phyloP scores from a whole-genome alignment of 2,329 filamentous ascomycete genomes.

The Periconia macrospinosa region DNA sequence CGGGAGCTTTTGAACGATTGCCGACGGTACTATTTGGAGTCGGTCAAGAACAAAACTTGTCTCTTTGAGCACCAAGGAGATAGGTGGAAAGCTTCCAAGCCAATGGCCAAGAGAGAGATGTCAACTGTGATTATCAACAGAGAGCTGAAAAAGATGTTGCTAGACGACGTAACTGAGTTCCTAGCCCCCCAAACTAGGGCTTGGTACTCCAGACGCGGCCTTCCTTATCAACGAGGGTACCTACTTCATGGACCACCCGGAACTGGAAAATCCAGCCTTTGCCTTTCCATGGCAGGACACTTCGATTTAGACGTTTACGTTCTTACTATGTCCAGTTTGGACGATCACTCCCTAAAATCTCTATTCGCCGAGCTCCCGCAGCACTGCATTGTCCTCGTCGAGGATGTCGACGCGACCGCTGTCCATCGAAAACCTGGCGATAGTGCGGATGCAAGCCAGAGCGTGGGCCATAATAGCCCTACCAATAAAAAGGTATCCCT shows the following conservation, averaged over 20 bases:
- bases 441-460: no score
- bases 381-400: slow-evolving; percentile 14
- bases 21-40: slow-evolving; percentile 11
- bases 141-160: slow-evolving; percentile 63
- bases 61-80: slow-evolving; percentile 16
- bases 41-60: slow-evolving; percentile 14
- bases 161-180: slow-evolving; percentile 71
- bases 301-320: slow-evolving; percentile 19
- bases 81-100: slow-evolving; percentile 10
- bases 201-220: slow-evolving; percentile 13
- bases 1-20: slow-evolving; percentile 10
- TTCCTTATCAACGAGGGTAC: slow-evolving; percentile 18
- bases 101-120: slow-evolving; percentile 11
- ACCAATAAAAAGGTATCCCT: slow-evolving; percentile 61
- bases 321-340: slow-evolving; percentile 11
- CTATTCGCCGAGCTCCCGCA: slow-evolving; percentile 14
- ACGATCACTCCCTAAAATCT: slow-evolving; percentile 10
- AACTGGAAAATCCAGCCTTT: slow-evolving; percentile 16
- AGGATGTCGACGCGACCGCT: slow-evolving; percentile 20
- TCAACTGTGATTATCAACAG: slow-evolving; percentile 70
- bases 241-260: slow-evolving; percentile 14
- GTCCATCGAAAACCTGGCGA: no score
- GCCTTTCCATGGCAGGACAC: slow-evolving; percentile 7
- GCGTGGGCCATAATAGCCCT: no score
- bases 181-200: slow-evolving; percentile 66